Evolutionary conservation across 164 flowering plant species (phyloP).

Genomic region (Vitis vinifera): ASM3070453v1 NC_081818.1:314501-315000

Average conservation of each 20-base stretch:
- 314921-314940: background rate
- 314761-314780: background rate
- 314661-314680: conserved; percentile 15
- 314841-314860: too few relatives aligned
- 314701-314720: conserved; percentile 16
- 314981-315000: background rate
- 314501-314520: background rate
- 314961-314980: too few relatives aligned
- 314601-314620: conserved; percentile 18
- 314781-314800: conserved; percentile 12
- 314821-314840: too few relatives aligned
- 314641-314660: conserved; percentile 5
- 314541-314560: background rate
- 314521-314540: background rate
- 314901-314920: background rate
- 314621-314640: conserved; percentile 11
- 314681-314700: conserved; percentile 25
- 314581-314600: conserved; percentile 23
- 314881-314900: background rate
- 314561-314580: conserved; percentile 15
- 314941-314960: too few relatives aligned
- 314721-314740: conserved; percentile 22
- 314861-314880: too few relatives aligned
- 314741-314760: conserved; percentile 22
- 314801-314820: conserved; percentile 17